Conservation (phyloP, 768 basidiomycete species). For the Termitomyces sp. region DNA sequence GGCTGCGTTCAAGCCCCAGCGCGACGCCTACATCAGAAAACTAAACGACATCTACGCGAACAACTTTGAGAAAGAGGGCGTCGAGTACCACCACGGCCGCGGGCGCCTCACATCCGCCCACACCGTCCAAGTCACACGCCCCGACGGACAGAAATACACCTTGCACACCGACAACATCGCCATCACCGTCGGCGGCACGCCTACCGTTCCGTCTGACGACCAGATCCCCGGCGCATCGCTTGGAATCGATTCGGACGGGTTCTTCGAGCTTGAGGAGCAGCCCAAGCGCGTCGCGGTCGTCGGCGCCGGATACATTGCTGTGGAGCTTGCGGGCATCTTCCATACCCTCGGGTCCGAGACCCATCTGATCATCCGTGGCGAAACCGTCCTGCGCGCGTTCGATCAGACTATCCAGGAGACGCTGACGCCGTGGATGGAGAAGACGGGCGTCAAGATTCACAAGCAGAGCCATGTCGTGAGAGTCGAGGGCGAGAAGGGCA, state of each 20-base stretch:
- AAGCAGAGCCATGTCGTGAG: constrained; percentile 67
- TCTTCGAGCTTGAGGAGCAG: constrained; percentile 87
- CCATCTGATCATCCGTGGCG: constrained; percentile 85
- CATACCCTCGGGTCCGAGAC: constrained; percentile 89
- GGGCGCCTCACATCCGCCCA: constrained; percentile 67
- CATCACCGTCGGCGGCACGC: constrained; percentile 83
- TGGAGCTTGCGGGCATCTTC: constrained; percentile 94
- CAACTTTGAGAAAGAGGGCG: constrained; percentile 82
- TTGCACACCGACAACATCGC: constrained; percentile 74
- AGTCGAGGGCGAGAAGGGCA: constrained; percentile 70
- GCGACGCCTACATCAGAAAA: constrained; percentile 89
- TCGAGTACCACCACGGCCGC: constrained; percentile 80
- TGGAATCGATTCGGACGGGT: constrained; percentile 92
- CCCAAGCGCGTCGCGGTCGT: constrained; percentile 92
- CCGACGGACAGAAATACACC: constrained; percentile 64
- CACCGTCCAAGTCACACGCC: constrained; percentile 65
- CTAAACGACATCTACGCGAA: constrained; percentile 89
- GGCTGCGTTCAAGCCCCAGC: constrained; percentile 85
- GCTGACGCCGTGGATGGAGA: constrained; percentile 86
- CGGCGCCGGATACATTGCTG: constrained; percentile 97
- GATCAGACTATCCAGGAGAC: constrained; percentile 82
- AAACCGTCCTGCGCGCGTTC: constrained; percentile 89
- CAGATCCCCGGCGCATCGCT: constrained; percentile 84
- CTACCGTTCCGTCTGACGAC: constrained; percentile 72
- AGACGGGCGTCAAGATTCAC: constrained; percentile 89